Base-by-base conservation (phyloP, 2,329 filamentous ascomycete species). In the Fusarium coffeatum region DNA sequence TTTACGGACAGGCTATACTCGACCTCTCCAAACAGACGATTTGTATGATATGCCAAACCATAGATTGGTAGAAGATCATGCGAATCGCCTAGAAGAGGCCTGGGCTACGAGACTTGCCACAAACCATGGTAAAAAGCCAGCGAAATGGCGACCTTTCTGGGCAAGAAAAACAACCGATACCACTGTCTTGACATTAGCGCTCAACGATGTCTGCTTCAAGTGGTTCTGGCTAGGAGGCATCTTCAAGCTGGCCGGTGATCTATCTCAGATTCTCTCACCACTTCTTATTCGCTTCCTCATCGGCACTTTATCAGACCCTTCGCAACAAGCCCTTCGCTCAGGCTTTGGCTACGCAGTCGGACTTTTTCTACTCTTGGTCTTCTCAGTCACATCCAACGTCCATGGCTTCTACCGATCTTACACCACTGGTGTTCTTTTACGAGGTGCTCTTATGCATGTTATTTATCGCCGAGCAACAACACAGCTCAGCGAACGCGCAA, bases 201-300 rank as follows among this genome's bases (percentile, higher is more conserved):
- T 78, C 37, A 78, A 74, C 32, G 76, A 77, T 18, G 75, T 78
- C 27, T 77, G 74, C 49, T 77, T 77, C 42, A 57, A 47, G 10
- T 71, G 76, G 69, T 78, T 78, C 63, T 78, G 76, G 76, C 46
- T 73, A 1, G 75, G 76, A 1, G 76, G 76, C 7, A 22, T 77
- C 13, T 57, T 78, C 18, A 76, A 76, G 25, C 30, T 78, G 1
- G 50, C 55, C 8, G 76, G 74, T 11, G 76, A 78, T 55, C 13
- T 76, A 4, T 50, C 65, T 4, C 65, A 68, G 8, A 68, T 68
- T 4, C 2, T 65, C 22, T 69, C 65, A 2, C 65, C 65, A 5
- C 53, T 68, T 15, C 53, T 68, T 12, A 68, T 68, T 22, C 41
- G 65, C 12, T 68, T 55, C 27, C 65, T 68, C 43, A 69, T 68